Conservation (phyloP, 2,329 filamentous ascomycete species). For the Sporothrix curviconia region DNA sequence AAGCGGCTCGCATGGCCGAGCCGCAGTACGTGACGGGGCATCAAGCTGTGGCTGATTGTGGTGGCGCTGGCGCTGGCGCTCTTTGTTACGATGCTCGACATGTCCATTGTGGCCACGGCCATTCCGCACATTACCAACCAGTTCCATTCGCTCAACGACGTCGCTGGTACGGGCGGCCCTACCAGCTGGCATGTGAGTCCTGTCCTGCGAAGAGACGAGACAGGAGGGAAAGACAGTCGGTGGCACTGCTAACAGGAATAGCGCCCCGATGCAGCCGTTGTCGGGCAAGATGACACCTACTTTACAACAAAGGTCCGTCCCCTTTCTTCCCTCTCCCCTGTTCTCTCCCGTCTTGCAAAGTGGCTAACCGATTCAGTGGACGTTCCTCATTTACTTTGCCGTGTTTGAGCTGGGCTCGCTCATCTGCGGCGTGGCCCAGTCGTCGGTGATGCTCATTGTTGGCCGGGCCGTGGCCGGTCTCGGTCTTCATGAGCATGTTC, state of each 20-base stretch:
- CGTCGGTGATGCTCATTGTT: conserved; percentile 20
- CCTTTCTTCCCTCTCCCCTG: neutral
- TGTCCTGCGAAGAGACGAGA: too few relatives aligned
- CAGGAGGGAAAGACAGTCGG: too few relatives aligned
- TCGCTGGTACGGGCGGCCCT: conserved; percentile 24
- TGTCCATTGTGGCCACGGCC: conserved; percentile 23
- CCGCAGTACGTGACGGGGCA: conserved; percentile 21
- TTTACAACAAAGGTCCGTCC: conserved; percentile 25
- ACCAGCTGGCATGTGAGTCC: conserved; percentile 14
- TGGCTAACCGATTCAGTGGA: conserved; percentile 19
- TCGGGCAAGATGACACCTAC: conserved; percentile 33
- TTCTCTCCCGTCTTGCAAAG: neutral
- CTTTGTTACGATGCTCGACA: conserved; percentile 36
- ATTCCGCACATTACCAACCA: conserved; percentile 10
- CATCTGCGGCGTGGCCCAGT: conserved; percentile 26
- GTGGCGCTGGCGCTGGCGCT: conserved; percentile 37
- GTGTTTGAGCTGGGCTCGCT: conserved; percentile 33
- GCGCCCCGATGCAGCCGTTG: conserved; percentile 27
- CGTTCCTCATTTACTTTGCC: conserved; percentile 27
- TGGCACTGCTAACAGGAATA: conserved; percentile 17
- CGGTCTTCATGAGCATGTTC: too few relatives aligned
- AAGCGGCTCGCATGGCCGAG: neutral
- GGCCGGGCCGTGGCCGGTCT: conserved; percentile 22
- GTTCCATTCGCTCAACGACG: conserved; percentile 13
- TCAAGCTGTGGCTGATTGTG: conserved; percentile 32